These are phyloP conservation scores for Meyerozyma athensensis DNA, from an alignment of 1,139 yeast species.

Conservation along the genomic window DNA sequence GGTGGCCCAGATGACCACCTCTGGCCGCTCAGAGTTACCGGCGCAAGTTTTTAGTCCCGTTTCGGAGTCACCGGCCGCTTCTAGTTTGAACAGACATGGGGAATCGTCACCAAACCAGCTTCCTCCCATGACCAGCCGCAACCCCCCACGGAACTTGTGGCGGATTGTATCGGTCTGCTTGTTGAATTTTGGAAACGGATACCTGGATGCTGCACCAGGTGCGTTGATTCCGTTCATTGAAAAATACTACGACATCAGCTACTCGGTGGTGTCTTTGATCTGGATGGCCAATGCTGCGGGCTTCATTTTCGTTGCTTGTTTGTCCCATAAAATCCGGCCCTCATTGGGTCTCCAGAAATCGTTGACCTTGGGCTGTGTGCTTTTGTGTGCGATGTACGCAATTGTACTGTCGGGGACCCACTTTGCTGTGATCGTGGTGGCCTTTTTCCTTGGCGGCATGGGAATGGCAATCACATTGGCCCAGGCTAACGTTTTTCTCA, in stretches of 20 bases:
- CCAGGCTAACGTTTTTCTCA: constrained; percentile 53
- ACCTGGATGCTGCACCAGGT: constrained; percentile 42
- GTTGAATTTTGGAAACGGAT: constrained; percentile 28
- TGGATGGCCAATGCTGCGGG: constrained; percentile 46
- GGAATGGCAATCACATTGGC: constrained; percentile 56
- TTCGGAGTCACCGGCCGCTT: not conserved
- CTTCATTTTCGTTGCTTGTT: constrained; percentile 37
- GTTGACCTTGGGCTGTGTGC: constrained; percentile 3
- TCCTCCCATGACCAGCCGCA: constrained; percentile 21
- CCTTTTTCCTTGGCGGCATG: constrained; percentile 54
- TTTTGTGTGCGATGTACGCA: constrained; percentile 3
- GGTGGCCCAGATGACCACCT: constrained; percentile 2
- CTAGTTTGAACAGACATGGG: not conserved
- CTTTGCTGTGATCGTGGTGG: constrained; percentile 43
- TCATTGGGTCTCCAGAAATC: constrained; percentile 3
- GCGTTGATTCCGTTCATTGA: constrained; percentile 44
- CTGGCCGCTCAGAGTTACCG: not conserved
- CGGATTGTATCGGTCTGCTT: constrained; percentile 37
- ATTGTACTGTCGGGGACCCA: constrained; percentile 17
- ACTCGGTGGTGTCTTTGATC: constrained; percentile 38
- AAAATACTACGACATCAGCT: constrained; percentile 27
- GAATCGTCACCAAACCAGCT: not conserved
- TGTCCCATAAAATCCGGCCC: constrained; percentile 28
- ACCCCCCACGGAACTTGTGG: constrained; percentile 43
- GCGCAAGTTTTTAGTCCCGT: not conserved